Evolutionary conservation across 1,284 basidiomycete species (phyloP), one percentile per base, ranked within the genome.

Genomic region (Malassezia psittaci): DNA sequence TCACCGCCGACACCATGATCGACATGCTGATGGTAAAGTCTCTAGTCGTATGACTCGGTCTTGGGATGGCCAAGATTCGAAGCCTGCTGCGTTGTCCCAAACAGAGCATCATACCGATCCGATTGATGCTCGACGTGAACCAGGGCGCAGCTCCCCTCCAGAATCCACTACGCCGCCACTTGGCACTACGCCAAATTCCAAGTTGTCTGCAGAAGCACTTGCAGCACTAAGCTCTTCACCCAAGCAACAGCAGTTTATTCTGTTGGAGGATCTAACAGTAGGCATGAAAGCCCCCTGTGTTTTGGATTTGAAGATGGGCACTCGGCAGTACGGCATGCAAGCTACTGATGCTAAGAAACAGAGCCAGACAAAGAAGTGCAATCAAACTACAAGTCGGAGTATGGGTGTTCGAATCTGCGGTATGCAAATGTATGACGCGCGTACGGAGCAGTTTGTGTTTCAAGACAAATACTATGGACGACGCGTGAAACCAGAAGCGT

Each of bases 251-350:
- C 86, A 96, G 72, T 99, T 98, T 76, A 90, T 99, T 65, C 81
- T 98, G 61, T 93, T 99, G 88, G 93, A 99, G 76, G 94, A 99
- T 72, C 79, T 99, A 42, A 99, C 93, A 1, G 94, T 94, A 18
- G 80, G 87, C n/a, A 77, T 96, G 65, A 91, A 87, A 75, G 83
- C 83, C 50, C 89, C 94, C 3, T 99, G 93, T 72, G 94, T 99
- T 40, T 82, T 98, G 63, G 93, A 99, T 76, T 79, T 98, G 67
- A 99, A 98, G 80, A 98, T 98, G 93, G 93, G 93, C 12, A 96
- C 91, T 34, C 81, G 93, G 40, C 93, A 99, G 77, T 96, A 98
- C 76, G 94, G 94, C 13, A 87, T 94, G 77, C 89, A 96, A 68
- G 93, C 93, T 19, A 88, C 87, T 4, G 79, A 85, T 0, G 81